Base-by-base conservation (phyloP, 73 alveolate species). In the Paramecium tetraurelia region DNA sequence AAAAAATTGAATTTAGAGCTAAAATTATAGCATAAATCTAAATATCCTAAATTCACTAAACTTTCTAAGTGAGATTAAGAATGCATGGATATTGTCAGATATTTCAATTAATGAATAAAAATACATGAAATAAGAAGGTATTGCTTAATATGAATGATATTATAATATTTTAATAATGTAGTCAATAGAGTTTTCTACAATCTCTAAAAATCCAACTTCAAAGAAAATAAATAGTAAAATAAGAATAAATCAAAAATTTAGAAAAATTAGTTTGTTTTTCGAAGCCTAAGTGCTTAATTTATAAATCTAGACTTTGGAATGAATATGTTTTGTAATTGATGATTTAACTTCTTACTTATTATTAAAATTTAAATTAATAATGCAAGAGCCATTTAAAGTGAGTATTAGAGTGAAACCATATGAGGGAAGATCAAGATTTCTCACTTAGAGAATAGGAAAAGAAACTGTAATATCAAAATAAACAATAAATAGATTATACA, bases 381-480 rank as follows among this genome's bases (percentile, higher is more conserved):
- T 80, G 90, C 31, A 80, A 80, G 90, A 80, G 72, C 90, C 90
- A 24, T 80, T 80, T 80, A 80, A 80, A 80, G 90, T 80, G n/a
- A 40, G 90, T 80, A 46, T 80, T 20, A 40, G 90, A 80, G 75
- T 80, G n/a, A 80, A 80, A 63, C 90, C 90, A 5, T 24, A 24
- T 41, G 90, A 80, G 75, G 90, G 90, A 10, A 80, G 75, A 35
- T 27, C 21, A 24, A 80, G 75, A 48, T 80, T 80, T 41, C 35
- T 24, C 11, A 80, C 90, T 27, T 44, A 44, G 21, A 80, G 75
- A 48, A 46, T 44, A 24, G 72, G 90, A 12, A 44, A 27, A 46
- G 90, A 80, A 46, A 80, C 76, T 18, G 90, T 80, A 80, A 8
- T 80, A 44, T 48, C 10, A 14, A 80, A 40, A 31, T 31, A 40